These are phyloP conservation scores for Aegilops bicornis DNA, from an alignment of 176 grass and related monocot species.

Conservation along the genomic window DNA sequence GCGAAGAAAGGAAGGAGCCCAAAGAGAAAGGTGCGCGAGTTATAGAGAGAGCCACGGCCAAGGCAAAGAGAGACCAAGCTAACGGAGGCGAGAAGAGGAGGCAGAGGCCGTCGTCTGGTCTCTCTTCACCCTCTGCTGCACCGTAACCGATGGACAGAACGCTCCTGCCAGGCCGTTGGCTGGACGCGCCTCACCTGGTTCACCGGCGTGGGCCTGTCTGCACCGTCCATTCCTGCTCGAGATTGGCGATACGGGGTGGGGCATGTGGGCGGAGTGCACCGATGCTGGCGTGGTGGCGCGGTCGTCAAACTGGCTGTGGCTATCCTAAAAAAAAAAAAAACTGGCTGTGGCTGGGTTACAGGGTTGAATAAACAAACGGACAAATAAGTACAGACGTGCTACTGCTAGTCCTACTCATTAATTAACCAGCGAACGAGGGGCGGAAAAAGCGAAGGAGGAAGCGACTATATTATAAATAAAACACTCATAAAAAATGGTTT, in stretches of 20 bases:
- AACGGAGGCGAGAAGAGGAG: background rate
- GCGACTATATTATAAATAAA: background rate
- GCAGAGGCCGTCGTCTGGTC: constrained; percentile 1
- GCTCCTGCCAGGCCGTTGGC: accelerated
- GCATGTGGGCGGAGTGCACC: background rate
- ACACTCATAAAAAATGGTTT: background rate
- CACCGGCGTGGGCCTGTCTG: background rate
- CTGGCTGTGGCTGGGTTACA: constrained; percentile 12
- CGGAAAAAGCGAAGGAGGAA: background rate
- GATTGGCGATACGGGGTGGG: accelerated
- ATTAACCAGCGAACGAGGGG: background rate
- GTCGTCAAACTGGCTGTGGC: constrained; percentile 27
- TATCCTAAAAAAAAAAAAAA: background rate
- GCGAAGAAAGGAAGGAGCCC: constrained; percentile 39
- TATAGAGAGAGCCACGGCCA: too few relatives aligned
- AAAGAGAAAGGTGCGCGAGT: constrained; percentile 7
- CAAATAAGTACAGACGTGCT: background rate
- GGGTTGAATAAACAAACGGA: constrained; percentile 17
- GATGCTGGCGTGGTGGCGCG: background rate
- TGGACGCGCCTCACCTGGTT: constrained; percentile 7
- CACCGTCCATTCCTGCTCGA: background rate
- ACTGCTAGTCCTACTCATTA: background rate
- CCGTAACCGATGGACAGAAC: constrained; percentile 9
- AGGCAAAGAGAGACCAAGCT: too few relatives aligned
- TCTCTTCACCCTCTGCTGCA: background rate